phyloP scores from a whole-genome alignment of 1,284 basidiomycete species.

The Tylopilus sp. region DNA sequence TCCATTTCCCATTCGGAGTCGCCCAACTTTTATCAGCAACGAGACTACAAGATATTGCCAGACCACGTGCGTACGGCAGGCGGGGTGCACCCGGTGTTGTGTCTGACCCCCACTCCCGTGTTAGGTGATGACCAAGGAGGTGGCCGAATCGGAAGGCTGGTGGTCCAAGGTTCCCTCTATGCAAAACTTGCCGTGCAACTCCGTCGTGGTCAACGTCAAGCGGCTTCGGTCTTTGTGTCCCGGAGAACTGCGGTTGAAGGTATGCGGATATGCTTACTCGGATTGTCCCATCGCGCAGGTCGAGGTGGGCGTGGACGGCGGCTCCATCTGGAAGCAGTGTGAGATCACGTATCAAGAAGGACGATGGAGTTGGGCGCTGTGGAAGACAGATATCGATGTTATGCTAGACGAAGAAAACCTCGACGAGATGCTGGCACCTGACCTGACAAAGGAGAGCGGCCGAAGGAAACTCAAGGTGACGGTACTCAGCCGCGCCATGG shows the following conservation, averaged over 20 bases:
- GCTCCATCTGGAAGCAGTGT: conserved; percentile 48
- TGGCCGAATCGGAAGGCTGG: conserved; percentile 40
- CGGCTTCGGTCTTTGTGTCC: conserved; percentile 28
- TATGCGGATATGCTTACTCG: conserved; percentile 61
- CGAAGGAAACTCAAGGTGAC: conserved; percentile 15
- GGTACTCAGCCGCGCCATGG: conserved; percentile 36
- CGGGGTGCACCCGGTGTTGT: background rate
- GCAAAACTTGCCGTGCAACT: conserved; percentile 60
- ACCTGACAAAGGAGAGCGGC: conserved; percentile 13
- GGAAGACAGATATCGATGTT: conserved; percentile 48
- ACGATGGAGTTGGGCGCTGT: conserved; percentile 67
- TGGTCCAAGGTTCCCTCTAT: conserved; percentile 54
- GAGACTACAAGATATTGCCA: conserved; percentile 64
- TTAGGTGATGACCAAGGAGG: conserved; percentile 47
- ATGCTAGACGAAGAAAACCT: conserved; percentile 22
- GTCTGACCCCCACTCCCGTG: conserved; percentile 1
- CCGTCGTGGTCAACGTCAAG: conserved; percentile 48
- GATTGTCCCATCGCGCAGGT: conserved; percentile 45
- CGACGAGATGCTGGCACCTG: conserved; percentile 9
- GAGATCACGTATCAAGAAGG: conserved; percentile 59
- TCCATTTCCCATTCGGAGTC: conserved; percentile 52
- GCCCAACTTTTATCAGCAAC: conserved; percentile 63
- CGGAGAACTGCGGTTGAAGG: conserved; percentile 34
- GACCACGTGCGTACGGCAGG: conserved; percentile 40
- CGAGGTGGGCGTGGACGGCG: conserved; percentile 52